Evolutionary conservation across 2,329 filamentous ascomycete genomes (phyloP), one percentile per base, ranked within the genome.

Genomic region (Ambrosiella cleistominuta): DNA sequence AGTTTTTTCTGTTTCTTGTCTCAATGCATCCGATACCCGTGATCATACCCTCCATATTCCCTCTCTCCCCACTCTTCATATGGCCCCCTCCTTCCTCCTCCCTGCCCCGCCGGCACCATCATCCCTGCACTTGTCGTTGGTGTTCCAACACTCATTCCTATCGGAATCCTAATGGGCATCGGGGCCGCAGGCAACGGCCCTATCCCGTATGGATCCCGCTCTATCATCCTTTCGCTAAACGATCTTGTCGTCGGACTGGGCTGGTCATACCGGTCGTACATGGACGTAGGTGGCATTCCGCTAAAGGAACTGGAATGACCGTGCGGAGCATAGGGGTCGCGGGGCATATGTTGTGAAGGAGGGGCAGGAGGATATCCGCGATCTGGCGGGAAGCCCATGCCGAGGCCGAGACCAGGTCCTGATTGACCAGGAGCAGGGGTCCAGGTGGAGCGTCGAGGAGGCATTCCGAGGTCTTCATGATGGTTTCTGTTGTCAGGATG

Each of bases 271-370:
- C 50, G 42, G 15, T 40, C n/a, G 39, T 39, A 27, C 27, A 17
- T 27, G 35, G 40, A 54, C 8, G 8, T n/a, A 42, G 13, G 13
- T 11, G 52, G 38, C 9, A 27, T 38, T 13, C 59, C 52, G 13
- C 51, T 36, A 17, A 58, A 60, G 2, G 56, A 58, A 17, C 56
- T 56, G 6, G 54, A 57, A 17, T 60, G 59, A 4, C 40, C 40
- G n/a, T 60, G 58, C 8, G 44, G 13, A 17, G 44, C 47, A 54
- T 52, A 57, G 45, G 45, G 36, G 36, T 56, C 40, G 17, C 55
- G 52, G 11, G 37, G 27, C 47, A 36, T 2, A 17, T 40, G 3
- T 15, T 49, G 44, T 17, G 12, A 15, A n/a, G 39, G 58, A 11
- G 53, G 53, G 9, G 52, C 53, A n/a, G 47, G 47, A 35, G 47